Percentiles rank a stretch among this genome's conserved stretches.
Evolutionary conservation across 129 eudicot species (phyloP).

Genomic region (Lactuca sativa): DNA sequence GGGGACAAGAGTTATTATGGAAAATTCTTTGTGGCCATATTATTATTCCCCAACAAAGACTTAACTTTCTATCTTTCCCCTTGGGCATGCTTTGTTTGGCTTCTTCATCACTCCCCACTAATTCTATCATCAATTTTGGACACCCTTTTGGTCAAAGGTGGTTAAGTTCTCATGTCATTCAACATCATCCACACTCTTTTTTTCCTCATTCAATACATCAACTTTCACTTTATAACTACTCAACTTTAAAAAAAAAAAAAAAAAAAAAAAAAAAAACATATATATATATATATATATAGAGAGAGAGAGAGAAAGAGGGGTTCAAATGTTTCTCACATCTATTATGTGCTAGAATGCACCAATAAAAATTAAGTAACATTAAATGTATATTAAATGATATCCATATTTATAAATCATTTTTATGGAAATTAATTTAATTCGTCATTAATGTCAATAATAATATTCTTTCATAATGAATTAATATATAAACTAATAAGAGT

Average conservation of each 20-base stretch:
- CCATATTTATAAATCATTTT: too few species aligned
- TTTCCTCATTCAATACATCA: slow-evolving; percentile 28
- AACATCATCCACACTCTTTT: slow-evolving; percentile 38
- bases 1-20: slow-evolving; percentile 22
- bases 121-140: slow-evolving; percentile 25
- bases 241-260: neutral
- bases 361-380: too few species aligned
- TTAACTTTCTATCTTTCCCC: slow-evolving; percentile 16
- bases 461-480: too few species aligned
- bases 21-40: slow-evolving; percentile 32
- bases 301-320: too few species aligned
- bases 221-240: slow-evolving; percentile 31
- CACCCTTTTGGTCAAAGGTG: slow-evolving; percentile 31
- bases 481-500: too few species aligned
- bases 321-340: too few species aligned
- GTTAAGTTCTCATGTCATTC: slow-evolving; percentile 40
- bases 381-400: too few species aligned
- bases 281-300: too few species aligned
- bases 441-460: too few species aligned
- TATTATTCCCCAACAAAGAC: slow-evolving; percentile 23
- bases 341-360: too few species aligned
- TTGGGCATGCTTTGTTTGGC: slow-evolving; percentile 32
- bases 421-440: too few species aligned
- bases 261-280: too few species aligned
- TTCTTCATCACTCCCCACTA: slow-evolving; percentile 36